These are phyloP conservation scores for Graphilbum fragrans DNA, from an alignment of 2,329 filamentous ascomycete species.

Conservation along the genomic window DNA sequence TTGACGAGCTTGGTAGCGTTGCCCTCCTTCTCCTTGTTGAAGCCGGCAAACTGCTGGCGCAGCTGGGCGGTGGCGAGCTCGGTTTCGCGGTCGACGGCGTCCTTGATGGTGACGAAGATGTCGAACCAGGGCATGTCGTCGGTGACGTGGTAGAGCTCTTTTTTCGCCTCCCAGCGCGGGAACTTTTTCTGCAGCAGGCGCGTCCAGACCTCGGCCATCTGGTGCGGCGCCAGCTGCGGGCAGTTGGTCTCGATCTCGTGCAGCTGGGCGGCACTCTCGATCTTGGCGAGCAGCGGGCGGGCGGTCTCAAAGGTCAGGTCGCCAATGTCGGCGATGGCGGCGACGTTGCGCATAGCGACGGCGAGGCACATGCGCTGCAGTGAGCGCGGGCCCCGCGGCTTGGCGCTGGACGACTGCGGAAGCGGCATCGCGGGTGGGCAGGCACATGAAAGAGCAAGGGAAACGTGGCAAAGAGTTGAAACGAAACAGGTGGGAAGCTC, in stretches of 20 bases:
- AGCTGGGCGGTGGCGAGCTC: slow-evolving; percentile 45
- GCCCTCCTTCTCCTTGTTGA: slow-evolving; percentile 44
- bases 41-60: slow-evolving; percentile 41
- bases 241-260: slow-evolving; percentile 61
- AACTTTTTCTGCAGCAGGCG: slow-evolving; percentile 71
- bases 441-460: neutral
- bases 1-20: slow-evolving; percentile 47
- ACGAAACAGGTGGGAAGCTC: too few relatives aligned
- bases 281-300: slow-evolving; percentile 53
- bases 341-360: slow-evolving; percentile 40
- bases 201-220: slow-evolving; percentile 64
- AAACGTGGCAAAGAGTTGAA: neutral
- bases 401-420: neutral
- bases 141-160: slow-evolving; percentile 52
- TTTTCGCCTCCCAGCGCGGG: slow-evolving; percentile 49
- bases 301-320: slow-evolving; percentile 56
- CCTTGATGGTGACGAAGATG: slow-evolving; percentile 51
- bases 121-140: slow-evolving; percentile 62
- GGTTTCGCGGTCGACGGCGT: slow-evolving; percentile 46
- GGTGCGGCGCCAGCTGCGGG: slow-evolving; percentile 60
- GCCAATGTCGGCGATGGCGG: slow-evolving; percentile 55
- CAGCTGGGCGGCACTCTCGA: slow-evolving; percentile 66
- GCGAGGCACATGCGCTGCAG: slow-evolving; percentile 38
- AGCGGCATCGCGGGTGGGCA: neutral
- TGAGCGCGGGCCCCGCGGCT: slow-evolving; percentile 18